Base-by-base conservation (phyloP, 176 grass and related monocot genomes). In the Eleusine coracana region DNA sequence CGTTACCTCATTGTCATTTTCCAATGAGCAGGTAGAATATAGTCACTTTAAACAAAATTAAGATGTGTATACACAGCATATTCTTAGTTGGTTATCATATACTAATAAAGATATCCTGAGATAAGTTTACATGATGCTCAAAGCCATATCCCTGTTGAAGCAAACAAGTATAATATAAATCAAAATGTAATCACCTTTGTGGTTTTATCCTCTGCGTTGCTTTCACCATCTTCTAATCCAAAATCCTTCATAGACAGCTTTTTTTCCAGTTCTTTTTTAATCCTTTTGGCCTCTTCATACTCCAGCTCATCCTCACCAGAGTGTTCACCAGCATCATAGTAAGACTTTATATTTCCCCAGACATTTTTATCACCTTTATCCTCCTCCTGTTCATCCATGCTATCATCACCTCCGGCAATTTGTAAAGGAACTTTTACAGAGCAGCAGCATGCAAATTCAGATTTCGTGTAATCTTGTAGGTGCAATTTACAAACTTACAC, bases 401-500 rank as follows among this genome's bases (percentile, higher is more conserved):
- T 94, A 87, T 91, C 96, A 78, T 93, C 89, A 86, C 87, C 96
- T 83, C 90, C 87, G 55, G 87, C 91, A 74, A 90, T 92, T 81
- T 93, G 80, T 40, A 7, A 7, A 40, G 71, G 31, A 51, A 25
- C 31, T 49, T 21, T 29, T 16, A 36, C 40, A 63, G 62, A 8
- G 51, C 68, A 68, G 31, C 17, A 80, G 14, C 23, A 50, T 79
- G 11, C 29, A 28, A 50, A 90, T 13, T 20, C 44, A 34, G 12
- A 80, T 54, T 21, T 52, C 15, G 21, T 59, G 23, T 10, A 1
- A 1, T 28, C 25, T 18, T 48, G 18, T 46, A 61, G 65, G 63
- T 68, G 55, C 64, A 80, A 36, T 44, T 27, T 31, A 63, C 18
- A 15, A 40, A 92, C 90, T 95, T 88, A 95, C 93, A 93, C 89